These are phyloP conservation scores for Ogataea hybrid DNA, from an alignment of 1,139 yeast genomes.

Conservation along the genomic window DNA sequence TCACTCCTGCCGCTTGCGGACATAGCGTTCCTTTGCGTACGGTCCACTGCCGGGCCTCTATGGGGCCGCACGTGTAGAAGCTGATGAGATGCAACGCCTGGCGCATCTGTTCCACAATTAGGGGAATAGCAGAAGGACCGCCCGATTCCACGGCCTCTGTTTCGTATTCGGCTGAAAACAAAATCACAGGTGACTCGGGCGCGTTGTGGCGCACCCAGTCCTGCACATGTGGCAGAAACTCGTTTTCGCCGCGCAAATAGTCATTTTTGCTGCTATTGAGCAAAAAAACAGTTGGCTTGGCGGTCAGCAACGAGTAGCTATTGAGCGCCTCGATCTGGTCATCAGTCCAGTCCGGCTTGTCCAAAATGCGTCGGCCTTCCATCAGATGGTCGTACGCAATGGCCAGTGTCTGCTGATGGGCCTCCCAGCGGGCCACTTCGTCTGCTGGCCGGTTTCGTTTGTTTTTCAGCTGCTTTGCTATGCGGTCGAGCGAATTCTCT, in stretches of 20 bases:
- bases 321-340: slow-evolving; percentile 60
- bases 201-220: slow-evolving; percentile 56
- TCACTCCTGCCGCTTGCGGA: slow-evolving; percentile 92
- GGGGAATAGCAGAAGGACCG: slow-evolving; percentile 40
- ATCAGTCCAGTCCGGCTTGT: slow-evolving; percentile 46
- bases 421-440: slow-evolving; percentile 36
- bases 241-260: slow-evolving; percentile 43
- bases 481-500: slow-evolving; percentile 52
- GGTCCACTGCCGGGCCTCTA: slow-evolving; percentile 93
- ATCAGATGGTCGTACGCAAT: slow-evolving; percentile 48
- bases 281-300: slow-evolving; percentile 65
- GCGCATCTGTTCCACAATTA: slow-evolving; percentile 62
- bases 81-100: slow-evolving; percentile 68
- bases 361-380: slow-evolving; percentile 55
- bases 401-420: slow-evolving; percentile 47
- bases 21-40: slow-evolving; percentile 75
- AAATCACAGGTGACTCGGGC: slow-evolving; percentile 51
- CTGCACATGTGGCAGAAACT: slow-evolving; percentile 42
- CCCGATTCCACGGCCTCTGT: slow-evolving; percentile 34
- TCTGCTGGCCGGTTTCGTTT: slow-evolving; percentile 30
- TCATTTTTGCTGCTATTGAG: slow-evolving; percentile 62
- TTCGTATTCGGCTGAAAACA: slow-evolving; percentile 64
- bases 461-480: slow-evolving; percentile 42
- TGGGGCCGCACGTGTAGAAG: slow-evolving; percentile 88
- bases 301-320: slow-evolving; percentile 59